Evolutionary conservation across 2,329 filamentous ascomycete species (phyloP).

Genomic region (Reticulascus tulasneorum): DNA sequence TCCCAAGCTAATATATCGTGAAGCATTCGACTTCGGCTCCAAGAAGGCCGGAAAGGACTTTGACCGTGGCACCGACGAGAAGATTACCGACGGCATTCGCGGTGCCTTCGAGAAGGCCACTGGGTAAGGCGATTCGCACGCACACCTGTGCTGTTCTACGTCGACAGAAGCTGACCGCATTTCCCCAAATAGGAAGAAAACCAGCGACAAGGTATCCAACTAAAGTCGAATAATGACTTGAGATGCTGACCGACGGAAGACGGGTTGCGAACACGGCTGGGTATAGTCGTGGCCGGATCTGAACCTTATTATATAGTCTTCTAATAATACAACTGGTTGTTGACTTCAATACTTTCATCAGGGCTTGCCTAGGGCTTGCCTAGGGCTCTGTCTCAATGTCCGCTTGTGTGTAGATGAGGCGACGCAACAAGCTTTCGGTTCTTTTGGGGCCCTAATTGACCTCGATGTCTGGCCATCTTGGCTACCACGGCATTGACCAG

Average conservation of each 20-base stretch:
- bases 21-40: conserved; percentile 25
- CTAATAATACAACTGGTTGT: neutral
- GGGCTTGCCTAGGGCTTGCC: too few relatives aligned
- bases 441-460: too few relatives aligned
- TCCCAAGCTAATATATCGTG: neutral
- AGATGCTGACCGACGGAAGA: neutral
- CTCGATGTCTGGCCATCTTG: too few relatives aligned
- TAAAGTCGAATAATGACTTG: conserved; percentile 14
- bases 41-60: conserved; percentile 32
- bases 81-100: conserved; percentile 34
- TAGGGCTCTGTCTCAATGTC: too few relatives aligned
- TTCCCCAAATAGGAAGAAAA: conserved; percentile 17
- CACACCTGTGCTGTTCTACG: too few relatives aligned
- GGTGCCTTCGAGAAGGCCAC: conserved; percentile 29
- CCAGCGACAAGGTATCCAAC: conserved; percentile 30
- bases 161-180: neutral
- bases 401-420: too few relatives aligned
- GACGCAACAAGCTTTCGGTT: too few relatives aligned
- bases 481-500: too few relatives aligned
- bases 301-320: conserved; percentile 1
- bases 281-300: too few relatives aligned
- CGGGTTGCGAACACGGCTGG: too few relatives aligned
- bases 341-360: too few relatives aligned
- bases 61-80: conserved; percentile 29
- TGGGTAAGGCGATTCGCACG: conserved; percentile 31